phyloP scores from a whole-genome alignment of 139 green algal genomes.

The Desmodesmus armatus region DNA sequence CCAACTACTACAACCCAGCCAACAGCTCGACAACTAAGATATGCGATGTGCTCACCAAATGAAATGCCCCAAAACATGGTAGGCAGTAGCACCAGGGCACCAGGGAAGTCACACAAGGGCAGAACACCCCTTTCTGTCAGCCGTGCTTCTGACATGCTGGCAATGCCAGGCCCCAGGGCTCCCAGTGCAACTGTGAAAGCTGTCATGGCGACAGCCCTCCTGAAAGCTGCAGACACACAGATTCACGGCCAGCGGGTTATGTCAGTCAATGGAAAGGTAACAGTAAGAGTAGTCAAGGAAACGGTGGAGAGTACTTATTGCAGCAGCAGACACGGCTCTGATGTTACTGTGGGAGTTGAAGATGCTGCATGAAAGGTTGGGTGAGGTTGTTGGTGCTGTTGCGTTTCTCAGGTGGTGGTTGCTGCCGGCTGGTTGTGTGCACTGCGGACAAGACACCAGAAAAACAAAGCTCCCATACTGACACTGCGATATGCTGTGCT shows the following conservation, averaged over 20 bases:
- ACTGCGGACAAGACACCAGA: too few relatives aligned
- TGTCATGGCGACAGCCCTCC: slow-evolving; percentile 41
- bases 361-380: too few relatives aligned
- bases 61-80: slow-evolving; percentile 41
- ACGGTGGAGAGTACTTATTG: not conserved
- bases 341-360: too few relatives aligned
- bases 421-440: too few relatives aligned
- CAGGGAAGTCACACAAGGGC: slow-evolving; percentile 16
- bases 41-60: slow-evolving; percentile 26
- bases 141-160: slow-evolving; percentile 22
- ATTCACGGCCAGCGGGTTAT: not conserved
- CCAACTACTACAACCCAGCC: too few relatives aligned
- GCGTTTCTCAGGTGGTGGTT: too few relatives aligned
- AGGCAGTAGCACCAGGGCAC: slow-evolving; percentile 29
- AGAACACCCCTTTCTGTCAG: slow-evolving; percentile 32
- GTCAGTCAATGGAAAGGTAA: not conserved
- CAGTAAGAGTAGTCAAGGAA: not conserved
- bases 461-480: too few relatives aligned
- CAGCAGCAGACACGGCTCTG: not conserved
- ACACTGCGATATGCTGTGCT: not conserved
- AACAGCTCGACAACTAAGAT: too few relatives aligned
- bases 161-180: slow-evolving; percentile 21
- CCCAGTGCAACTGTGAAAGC: slow-evolving; percentile 24
- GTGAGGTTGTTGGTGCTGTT: too few relatives aligned
- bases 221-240: slow-evolving; percentile 22